Conservation (phyloP, 805 yeast species). For the Yarrowia sp. region DNA sequence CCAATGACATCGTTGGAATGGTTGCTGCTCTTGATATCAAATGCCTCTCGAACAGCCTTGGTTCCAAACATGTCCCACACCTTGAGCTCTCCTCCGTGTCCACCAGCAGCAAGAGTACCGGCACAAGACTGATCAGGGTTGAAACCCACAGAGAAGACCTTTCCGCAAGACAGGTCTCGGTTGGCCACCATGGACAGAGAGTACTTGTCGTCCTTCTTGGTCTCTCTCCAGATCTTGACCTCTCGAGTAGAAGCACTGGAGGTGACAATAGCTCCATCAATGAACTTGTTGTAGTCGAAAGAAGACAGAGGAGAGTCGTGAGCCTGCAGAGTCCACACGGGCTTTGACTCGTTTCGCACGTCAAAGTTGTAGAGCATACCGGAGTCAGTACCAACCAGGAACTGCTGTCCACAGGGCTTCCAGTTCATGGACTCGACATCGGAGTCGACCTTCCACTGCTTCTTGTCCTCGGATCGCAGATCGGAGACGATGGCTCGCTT, state of each 20-base stretch:
- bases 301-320: conserved; percentile 93
- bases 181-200: conserved; percentile 86
- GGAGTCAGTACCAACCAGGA: conserved; percentile 86
- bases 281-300: conserved; percentile 61
- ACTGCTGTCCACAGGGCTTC: conserved; percentile 50
- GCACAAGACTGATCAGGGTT: conserved; percentile 85
- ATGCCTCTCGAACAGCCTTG: conserved; percentile 67
- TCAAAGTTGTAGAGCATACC: conserved; percentile 90
- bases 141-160: conserved; percentile 76
- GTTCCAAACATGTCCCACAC: conserved; percentile 92
- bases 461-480: conserved; percentile 67
- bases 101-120: conserved; percentile 83
- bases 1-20: conserved; percentile 21
- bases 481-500: conserved; percentile 74
- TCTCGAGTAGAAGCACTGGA: conserved; percentile 88
- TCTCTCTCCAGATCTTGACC: conserved; percentile 84
- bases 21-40: conserved; percentile 43
- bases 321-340: conserved; percentile 94
- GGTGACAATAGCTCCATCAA: conserved; percentile 75
- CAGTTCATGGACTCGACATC: conserved; percentile 84
- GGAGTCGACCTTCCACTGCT: conserved; percentile 62
- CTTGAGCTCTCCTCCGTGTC: conserved; percentile 77
- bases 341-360: conserved; percentile 61
- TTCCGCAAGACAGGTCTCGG: conserved; percentile 92
- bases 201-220: conserved; percentile 41